A percentile compares a stretch with the other conserved stretches of the same genome.
These are phyloP conservation scores for Aspergillus olivimuriae DNA, from an alignment of 495 filamentous ascomycete genomes.

Conservation along the genomic window DNA sequence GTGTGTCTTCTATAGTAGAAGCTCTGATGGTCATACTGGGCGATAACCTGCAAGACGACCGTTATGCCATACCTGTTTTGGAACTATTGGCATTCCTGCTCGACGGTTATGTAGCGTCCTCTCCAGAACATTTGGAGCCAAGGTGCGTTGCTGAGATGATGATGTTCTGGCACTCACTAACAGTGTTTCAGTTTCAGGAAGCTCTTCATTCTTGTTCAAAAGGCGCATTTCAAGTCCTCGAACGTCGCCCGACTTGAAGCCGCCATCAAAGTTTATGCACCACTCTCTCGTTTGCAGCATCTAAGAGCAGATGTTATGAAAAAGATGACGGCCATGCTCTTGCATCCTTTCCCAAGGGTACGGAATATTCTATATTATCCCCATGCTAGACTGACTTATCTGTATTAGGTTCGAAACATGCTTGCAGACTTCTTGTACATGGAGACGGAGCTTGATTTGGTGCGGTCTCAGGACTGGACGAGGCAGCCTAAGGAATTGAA, in stretches of 20 bases:
- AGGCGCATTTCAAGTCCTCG: constrained; percentile 72
- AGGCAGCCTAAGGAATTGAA: constrained; percentile 34
- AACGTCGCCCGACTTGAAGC: constrained; percentile 74
- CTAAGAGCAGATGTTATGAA: constrained; percentile 40
- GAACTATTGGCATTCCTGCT: constrained; percentile 72
- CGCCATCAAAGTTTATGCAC: constrained; percentile 69
- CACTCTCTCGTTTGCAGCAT: constrained; percentile 41
- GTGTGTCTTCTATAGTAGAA: constrained; percentile 30
- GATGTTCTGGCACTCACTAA: background rate
- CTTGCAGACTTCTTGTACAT: constrained; percentile 35
- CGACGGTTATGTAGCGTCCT: constrained; percentile 32
- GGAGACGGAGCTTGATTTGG: constrained; percentile 25
- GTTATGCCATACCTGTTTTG: constrained; percentile 66
- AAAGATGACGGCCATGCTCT: constrained; percentile 52
- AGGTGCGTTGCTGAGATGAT: constrained; percentile 9
- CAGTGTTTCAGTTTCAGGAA: constrained; percentile 39
- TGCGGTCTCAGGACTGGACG: constrained; percentile 39
- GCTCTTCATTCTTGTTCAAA: constrained; percentile 64
- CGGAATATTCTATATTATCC: background rate
- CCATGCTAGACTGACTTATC: background rate
- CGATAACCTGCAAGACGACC: constrained; percentile 51
- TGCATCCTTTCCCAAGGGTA: constrained; percentile 61
- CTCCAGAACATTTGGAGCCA: constrained; percentile 13
- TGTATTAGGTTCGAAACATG: constrained; percentile 27
- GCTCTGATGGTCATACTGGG: constrained; percentile 39